Base-by-base conservation (phyloP, 257 asterid species). In the Ilex aquifolium region DNA sequence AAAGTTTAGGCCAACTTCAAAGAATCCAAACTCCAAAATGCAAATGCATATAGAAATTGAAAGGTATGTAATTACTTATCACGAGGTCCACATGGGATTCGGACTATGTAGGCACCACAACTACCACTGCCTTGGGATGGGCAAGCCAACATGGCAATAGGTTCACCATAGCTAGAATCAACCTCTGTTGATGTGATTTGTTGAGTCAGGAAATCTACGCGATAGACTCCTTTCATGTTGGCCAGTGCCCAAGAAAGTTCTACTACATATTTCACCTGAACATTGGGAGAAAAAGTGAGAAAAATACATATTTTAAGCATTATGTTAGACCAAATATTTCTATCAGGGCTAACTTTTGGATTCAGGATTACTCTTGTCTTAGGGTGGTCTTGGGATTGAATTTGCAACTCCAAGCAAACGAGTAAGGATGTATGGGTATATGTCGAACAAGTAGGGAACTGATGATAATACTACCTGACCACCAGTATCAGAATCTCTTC, bases 401-500 rank as follows among this genome's bases (percentile, higher is more conserved):
- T 81, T 84, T 76, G 75, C 84, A 88, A 65, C 92, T 92, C 12
- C 92, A 83, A 66, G 84, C 80, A 87, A 84, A 77, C 54, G 92
- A 62, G 82, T 74, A 13, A 67, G 69, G 72, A 57, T 68, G 64
- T 61, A 51, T 11, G 10, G 48, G 48, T 42, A 11, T 42, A 42
- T 21, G 27, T 21, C 1, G 27, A 21, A 21, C 27, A 21, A 21
- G 27, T 21, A 21, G 27, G 27, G 27, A 21, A 21, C 27, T 21
- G 1, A 0, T 21, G 27, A 21, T 21, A 21, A 21, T 21, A 59
- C 40, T 83, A 85, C 93, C 86, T 88, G 90, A 40, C 88, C 90
- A 65, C 91, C 91, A 32, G 87, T 77, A 62, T 83, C 87, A 73
- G 95, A 86, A 76, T 86, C 95, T 57, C 88, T 78, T 16, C 95